Percentiles rank a stretch among this genome's conserved stretches.
Evolutionary conservation across 177 flowering plant genomes (phyloP).

Genomic region (Telopea speciosissima): DNA sequence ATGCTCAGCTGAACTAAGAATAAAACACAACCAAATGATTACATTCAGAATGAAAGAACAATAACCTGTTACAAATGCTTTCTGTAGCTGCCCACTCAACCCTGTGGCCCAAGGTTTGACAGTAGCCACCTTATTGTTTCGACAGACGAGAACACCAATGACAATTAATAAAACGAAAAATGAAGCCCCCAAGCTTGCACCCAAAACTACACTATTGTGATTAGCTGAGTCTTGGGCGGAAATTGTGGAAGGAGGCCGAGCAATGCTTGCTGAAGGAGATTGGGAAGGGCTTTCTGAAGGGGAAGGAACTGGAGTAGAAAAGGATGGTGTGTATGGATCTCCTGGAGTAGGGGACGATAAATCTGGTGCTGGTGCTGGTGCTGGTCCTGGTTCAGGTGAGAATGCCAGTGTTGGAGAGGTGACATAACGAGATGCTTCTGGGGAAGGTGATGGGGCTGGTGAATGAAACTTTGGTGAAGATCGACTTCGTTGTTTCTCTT

Average conservation of each 20-base stretch:
- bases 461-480: conserved; percentile 1
- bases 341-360: conserved; percentile 8
- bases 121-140: conserved; percentile 42
- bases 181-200: conserved; percentile 27
- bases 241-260: background rate
- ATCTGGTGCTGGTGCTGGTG: conserved; percentile 3
- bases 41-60: background rate
- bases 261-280: background rate
- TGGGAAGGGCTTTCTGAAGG: conserved; percentile 1
- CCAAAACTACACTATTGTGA: conserved; percentile 12
- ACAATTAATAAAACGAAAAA: conserved; percentile 22
- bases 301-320: conserved; percentile 27
- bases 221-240: background rate
- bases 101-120: conserved; percentile 90
- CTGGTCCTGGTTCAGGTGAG: background rate
- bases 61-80: conserved; percentile 65
- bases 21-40: background rate
- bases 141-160: conserved; percentile 29
- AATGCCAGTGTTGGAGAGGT: conserved; percentile 17
- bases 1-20: background rate
- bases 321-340: conserved; percentile 19
- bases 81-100: conserved; percentile 63
- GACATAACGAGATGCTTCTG: background rate
- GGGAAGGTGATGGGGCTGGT: conserved; percentile 6
- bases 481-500: too few relatives aligned